Conservation (phyloP, 2,329 filamentous ascomycete species). For the Escovopsis sp. region DNA sequence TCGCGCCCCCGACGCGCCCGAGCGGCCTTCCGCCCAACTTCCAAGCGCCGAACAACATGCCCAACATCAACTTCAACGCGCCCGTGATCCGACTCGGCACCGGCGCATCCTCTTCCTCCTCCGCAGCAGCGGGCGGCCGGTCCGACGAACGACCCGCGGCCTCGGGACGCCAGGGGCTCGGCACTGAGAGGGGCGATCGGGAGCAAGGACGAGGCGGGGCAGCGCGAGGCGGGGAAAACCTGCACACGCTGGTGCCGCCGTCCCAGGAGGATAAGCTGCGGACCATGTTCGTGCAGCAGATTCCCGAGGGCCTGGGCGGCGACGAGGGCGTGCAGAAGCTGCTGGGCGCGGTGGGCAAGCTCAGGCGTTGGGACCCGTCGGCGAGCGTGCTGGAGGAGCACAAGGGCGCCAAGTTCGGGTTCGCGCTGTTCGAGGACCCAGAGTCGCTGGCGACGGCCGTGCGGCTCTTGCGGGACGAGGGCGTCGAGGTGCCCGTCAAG, state of each 20-base stretch:
- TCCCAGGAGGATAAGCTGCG: slow-evolving; percentile 81
- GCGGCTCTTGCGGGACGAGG: slow-evolving; percentile 67
- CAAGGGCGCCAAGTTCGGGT: slow-evolving; percentile 78
- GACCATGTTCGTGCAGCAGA: slow-evolving; percentile 78
- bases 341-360: slow-evolving; percentile 56
- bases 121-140: slow-evolving; percentile 25
- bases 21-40: slow-evolving; percentile 70
- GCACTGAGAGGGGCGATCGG: slow-evolving; percentile 46
- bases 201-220: slow-evolving; percentile 55
- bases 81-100: slow-evolving; percentile 90
- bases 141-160: slow-evolving; percentile 19
- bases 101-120: too few relatives aligned
- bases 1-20: slow-evolving; percentile 63
- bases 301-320: slow-evolving; percentile 62
- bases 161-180: slow-evolving; percentile 32
- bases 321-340: slow-evolving; percentile 70
- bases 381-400: slow-evolving; percentile 45
- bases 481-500: slow-evolving; percentile 69
- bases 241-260: slow-evolving; percentile 62
- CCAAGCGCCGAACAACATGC: slow-evolving; percentile 79
- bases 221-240: slow-evolving; percentile 49
- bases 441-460: slow-evolving; percentile 76
- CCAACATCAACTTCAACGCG: slow-evolving; percentile 96
- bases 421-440: slow-evolving; percentile 86
- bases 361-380: slow-evolving; percentile 74